Evolutionary conservation across 139 green algal genomes (phyloP).

Genomic region (Haematococcus lacustris): DNA sequence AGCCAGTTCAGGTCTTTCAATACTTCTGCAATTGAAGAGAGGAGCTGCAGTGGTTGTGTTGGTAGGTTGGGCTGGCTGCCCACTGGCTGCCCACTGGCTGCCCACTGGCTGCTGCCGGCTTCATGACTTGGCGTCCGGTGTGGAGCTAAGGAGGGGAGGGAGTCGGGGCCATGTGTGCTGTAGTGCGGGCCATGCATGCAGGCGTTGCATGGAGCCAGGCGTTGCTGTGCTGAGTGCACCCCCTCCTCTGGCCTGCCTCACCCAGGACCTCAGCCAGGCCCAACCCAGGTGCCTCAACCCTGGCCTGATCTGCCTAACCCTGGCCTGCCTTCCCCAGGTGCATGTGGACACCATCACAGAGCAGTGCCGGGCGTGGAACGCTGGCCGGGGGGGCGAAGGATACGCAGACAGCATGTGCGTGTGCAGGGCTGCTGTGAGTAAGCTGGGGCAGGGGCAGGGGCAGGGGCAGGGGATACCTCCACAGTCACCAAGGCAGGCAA

Average conservation of each 20-base stretch:
- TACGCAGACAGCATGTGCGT: conserved; percentile 33
- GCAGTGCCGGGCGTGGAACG: conserved; percentile 64
- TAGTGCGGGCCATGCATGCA: neutral
- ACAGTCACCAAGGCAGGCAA: neutral
- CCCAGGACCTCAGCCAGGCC: neutral
- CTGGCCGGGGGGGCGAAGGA: conserved; percentile 15
- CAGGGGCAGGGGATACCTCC: neutral
- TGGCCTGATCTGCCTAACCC: neutral
- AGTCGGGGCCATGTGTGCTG: neutral
- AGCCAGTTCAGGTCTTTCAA: no score
- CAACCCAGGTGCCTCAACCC: neutral
- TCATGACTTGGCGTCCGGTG: no score
- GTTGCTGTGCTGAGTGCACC: neutral
- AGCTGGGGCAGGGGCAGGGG: neutral
- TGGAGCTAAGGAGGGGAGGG: no score
- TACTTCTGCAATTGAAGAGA: no score
- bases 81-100: no score
- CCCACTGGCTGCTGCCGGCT: no score
- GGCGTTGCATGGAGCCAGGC: neutral
- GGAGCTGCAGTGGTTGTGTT: no score
- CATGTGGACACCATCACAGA: conserved; percentile 63
- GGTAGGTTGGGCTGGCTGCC: no score
- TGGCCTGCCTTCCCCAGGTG: conserved; percentile 28
- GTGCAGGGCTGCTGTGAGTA: neutral
- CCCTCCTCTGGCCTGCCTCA: neutral